Evolutionary conservation across 768 basidiomycete species (phyloP), one percentile per base, ranked within the genome.

Genomic region (Royoungia palumana): DNA sequence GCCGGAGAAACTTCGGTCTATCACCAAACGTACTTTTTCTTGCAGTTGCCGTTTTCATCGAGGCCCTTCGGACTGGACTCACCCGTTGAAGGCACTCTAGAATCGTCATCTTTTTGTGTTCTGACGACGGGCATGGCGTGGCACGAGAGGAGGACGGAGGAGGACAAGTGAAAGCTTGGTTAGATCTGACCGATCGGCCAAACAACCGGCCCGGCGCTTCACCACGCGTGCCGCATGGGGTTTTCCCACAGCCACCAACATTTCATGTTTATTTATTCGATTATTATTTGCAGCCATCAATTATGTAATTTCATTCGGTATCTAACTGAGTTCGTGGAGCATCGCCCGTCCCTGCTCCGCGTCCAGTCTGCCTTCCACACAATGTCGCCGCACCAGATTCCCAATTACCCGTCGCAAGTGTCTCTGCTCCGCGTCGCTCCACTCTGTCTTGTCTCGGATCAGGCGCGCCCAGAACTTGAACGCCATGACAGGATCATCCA

Each of bases 41-140:
- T 87, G 72, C 75, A 77, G 73, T 82, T 86, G 74, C 76, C 80
- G 70, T 78, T 83, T 77, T 85, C 82, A 78, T 80, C 65, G 66
- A 69, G 61, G 67, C 80, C 78, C 73, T 78, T 79, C 65, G 69
- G 65, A 65, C 68, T 58, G 72, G 70, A 66, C 82, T 32, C 32
- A 14, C 16, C 32, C 83, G 75, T 84, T 83, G 81, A 76, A 54
- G 80, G 79, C 59, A 81, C 77, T 69, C 77, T 72, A 59, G 81
- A 82, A 66, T 69, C 74, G 47, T 61, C 70, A 71, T 81, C 81
- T 76, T 83, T 83, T 76, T 84, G 83, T 62, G 78, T 72, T 61
- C 83, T 79, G 54, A 79, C 75, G 59, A 74, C 77, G 68, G 86
- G 81, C 86, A 87, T 87, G 63, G 28, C 12, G 38, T 13, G 13